These are phyloP conservation scores for Russula sp. DNA, from an alignment of 768 basidiomycete species.

Conservation along the genomic window DNA sequence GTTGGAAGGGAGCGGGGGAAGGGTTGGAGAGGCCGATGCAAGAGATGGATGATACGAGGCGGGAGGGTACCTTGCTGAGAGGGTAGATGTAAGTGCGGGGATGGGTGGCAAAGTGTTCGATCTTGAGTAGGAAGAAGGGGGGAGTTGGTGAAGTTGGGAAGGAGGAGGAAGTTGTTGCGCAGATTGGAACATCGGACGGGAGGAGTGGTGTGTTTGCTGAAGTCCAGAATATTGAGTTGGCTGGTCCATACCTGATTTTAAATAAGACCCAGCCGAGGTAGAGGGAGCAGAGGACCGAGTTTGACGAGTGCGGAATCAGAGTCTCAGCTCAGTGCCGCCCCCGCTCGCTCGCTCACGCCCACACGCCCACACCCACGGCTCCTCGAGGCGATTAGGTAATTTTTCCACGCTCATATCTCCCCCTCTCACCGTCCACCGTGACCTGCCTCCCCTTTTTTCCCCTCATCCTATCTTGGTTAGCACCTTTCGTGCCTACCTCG, in stretches of 20 bases:
- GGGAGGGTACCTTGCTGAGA: slow-evolving; percentile 30
- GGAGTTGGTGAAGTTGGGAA: slow-evolving; percentile 34
- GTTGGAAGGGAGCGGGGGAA: slow-evolving; percentile 25
- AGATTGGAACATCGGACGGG: slow-evolving; percentile 36
- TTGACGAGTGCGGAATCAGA: slow-evolving; percentile 9
- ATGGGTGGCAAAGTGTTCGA: slow-evolving; percentile 39
- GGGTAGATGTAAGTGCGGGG: slow-evolving; percentile 25
- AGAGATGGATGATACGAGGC: slow-evolving; percentile 32
- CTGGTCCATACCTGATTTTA: slow-evolving; percentile 25
- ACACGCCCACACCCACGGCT: neutral
- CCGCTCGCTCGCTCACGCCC: neutral
- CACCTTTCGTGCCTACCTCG: neutral
- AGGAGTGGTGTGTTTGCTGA: slow-evolving; percentile 22
- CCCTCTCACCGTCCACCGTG: neutral
- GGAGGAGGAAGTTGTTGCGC: slow-evolving; percentile 40
- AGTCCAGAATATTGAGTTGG: slow-evolving; percentile 22
- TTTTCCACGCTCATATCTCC: slow-evolving; percentile 9
- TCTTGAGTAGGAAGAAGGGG: slow-evolving; percentile 30
- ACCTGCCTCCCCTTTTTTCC: no score
- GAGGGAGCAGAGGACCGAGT: slow-evolving; percentile 1
- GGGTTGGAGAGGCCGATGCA: slow-evolving; percentile 27
- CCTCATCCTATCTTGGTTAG: slow-evolving; percentile 4
- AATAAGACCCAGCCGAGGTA: slow-evolving; percentile 14
- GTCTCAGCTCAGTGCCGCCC: neutral
- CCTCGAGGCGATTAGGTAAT: slow-evolving; percentile 14